Conservation (phyloP, 345 rosid genomes). For the Acer campestre region DNA sequence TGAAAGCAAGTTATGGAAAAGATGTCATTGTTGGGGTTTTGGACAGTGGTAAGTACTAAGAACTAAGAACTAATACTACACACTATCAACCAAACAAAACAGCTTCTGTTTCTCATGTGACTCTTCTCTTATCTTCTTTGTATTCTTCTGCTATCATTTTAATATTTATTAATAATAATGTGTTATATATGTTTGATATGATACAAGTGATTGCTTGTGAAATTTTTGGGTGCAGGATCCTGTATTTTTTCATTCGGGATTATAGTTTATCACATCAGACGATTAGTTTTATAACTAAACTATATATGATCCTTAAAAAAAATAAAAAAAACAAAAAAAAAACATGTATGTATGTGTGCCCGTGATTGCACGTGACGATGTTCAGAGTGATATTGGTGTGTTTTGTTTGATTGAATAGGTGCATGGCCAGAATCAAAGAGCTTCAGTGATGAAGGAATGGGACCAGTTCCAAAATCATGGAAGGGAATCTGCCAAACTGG, state of each 20-base stretch:
- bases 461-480: conserved; percentile 83
- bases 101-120: conserved; percentile 26
- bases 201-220: too few relatives aligned
- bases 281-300: too few relatives aligned
- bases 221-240: too few relatives aligned
- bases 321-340: too few relatives aligned
- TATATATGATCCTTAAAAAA: too few relatives aligned
- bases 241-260: background rate
- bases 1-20: conserved; percentile 64
- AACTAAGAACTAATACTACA: too few relatives aligned
- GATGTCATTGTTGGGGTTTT: conserved; percentile 68
- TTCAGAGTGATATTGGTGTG: background rate
- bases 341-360: too few relatives aligned
- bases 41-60: conserved; percentile 61
- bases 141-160: conserved; percentile 10
- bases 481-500: conserved; percentile 87
- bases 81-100: too few relatives aligned
- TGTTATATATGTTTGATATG: background rate
- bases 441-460: conserved; percentile 77
- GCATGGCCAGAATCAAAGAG: conserved; percentile 94
- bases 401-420: conserved; percentile 40
- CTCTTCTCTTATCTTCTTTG: conserved; percentile 19
- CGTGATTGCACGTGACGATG: background rate
- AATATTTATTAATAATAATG: background rate
- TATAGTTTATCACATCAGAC: too few relatives aligned